phyloP scores from a whole-genome alignment of 352 stramenopile species.

The Elongisporangium anandrum region DNA sequence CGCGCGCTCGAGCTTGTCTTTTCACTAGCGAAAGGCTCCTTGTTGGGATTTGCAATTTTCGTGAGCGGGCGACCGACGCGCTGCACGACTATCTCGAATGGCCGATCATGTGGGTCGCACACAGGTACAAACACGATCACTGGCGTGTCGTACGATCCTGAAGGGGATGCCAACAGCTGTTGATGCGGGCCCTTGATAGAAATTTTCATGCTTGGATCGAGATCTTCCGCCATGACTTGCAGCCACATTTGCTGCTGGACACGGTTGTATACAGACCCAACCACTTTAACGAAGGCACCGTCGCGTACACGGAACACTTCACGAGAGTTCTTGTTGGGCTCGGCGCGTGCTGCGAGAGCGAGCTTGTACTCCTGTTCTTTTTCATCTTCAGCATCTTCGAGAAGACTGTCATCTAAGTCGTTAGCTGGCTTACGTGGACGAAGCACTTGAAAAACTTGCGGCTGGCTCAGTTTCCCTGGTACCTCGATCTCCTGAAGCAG shows the following conservation, averaged over 20 bases:
- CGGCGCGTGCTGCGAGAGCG: constrained; percentile 22
- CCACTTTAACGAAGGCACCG: constrained; percentile 39
- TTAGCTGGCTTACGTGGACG: constrained; percentile 11
- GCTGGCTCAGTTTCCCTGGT: constrained; percentile 52
- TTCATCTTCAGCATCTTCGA: constrained; percentile 8
- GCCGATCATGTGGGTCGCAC: constrained; percentile 19
- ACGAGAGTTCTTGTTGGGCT: constrained; percentile 25
- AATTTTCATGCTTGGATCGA: constrained; percentile 42
- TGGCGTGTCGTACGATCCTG: background rate
- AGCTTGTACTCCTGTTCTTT: constrained; percentile 4
- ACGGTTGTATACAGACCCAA: constrained; percentile 48
- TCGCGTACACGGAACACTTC: constrained; percentile 52
- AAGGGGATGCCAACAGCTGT: constrained; percentile 9
- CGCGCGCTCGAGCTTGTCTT: constrained; percentile 26
- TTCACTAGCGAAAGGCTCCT: constrained; percentile 7
- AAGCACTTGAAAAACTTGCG: constrained; percentile 49
- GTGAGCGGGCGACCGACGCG: constrained; percentile 35
- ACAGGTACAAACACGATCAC: constrained; percentile 60
- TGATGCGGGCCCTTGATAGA: constrained; percentile 8
- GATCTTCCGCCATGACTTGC: constrained; percentile 47
- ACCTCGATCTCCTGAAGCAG: constrained; percentile 69
- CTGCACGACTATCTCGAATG: constrained; percentile 32
- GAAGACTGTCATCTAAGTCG: background rate
- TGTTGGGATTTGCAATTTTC: constrained; percentile 31
- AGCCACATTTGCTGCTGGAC: constrained; percentile 54